Evolutionary conservation across 768 basidiomycete genomes (phyloP).

Genomic region (Suillus subalutaceus): DNA sequence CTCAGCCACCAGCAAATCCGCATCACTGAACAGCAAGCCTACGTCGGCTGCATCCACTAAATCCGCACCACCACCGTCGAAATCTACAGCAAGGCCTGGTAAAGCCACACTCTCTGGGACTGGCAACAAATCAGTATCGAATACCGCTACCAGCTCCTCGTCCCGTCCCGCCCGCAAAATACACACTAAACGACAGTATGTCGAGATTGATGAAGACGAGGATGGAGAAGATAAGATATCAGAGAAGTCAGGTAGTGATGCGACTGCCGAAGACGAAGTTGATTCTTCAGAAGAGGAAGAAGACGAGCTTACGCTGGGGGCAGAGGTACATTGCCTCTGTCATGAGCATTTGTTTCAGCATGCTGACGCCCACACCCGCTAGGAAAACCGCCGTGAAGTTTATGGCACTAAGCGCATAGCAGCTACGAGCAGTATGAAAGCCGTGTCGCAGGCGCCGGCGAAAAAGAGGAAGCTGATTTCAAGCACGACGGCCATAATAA

Average conservation of each 20-base stretch:
- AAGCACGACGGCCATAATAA: not conserved
- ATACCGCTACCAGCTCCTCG: not conserved
- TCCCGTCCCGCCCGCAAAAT: slow-evolving; percentile 25
- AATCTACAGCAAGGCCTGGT: not conserved
- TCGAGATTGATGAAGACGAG: slow-evolving; percentile 36
- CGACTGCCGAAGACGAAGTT: slow-evolving; percentile 24
- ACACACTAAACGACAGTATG: slow-evolving; percentile 27
- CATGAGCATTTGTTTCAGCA: not conserved
- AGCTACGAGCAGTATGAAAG: slow-evolving; percentile 13
- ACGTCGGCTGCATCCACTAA: not conserved
- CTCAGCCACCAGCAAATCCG: slow-evolving; percentile 7
- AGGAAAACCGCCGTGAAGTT: slow-evolving; percentile 47
- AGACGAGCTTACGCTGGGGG: slow-evolving; percentile 64
- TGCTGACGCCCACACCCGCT: slow-evolving; percentile 9
- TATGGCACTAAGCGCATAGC: slow-evolving; percentile 33
- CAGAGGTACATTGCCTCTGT: slow-evolving; percentile 44
- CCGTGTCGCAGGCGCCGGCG: slow-evolving; percentile 12
- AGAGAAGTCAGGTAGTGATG: slow-evolving; percentile 17
- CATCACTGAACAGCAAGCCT: not conserved
- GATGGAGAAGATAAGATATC: slow-evolving; percentile 21
- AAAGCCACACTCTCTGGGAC: not conserved
- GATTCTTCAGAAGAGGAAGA: slow-evolving; percentile 42
- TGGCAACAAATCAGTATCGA: not conserved
- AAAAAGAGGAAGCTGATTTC: slow-evolving; percentile 27
- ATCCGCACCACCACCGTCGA: not conserved